Base-by-base conservation (phyloP, 805 yeast species). In the Ogataea salicorniae region DNA sequence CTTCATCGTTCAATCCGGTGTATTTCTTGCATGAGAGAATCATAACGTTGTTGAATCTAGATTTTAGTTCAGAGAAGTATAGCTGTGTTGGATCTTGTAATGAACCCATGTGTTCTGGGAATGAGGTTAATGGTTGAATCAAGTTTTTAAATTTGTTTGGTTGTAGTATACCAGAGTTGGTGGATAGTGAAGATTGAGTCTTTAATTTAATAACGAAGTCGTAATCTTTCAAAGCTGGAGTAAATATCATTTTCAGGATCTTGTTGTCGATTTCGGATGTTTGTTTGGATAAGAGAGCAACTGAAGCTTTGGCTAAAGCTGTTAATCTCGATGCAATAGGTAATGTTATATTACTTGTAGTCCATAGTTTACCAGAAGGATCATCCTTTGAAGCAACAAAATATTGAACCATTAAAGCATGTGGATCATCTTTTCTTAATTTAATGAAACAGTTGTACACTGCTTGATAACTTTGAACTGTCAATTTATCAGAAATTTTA, bases 241-340 rank as follows among this genome's bases (percentile, higher is more conserved):
- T 80, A 67, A 91, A 94, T 39, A 89, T 66, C 39, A 79, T 62
- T 39, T 74, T 76, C 34, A 85, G 59, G 2, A 75, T 73, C 44
- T 70, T 68, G 37, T 49, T 51, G 46, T 51, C 52, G 34, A 61
- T 43, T 11, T 54, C 48, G 45, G 74, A 73, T 0, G 66, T 26
- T 26, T 26, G 65, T 45, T 72, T 73, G 45, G 52, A 37, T 18
- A 83, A 64, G 47, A 85, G 62, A 17, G 75, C 74, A 37, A 79
- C 66, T 0, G 92, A 91, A 29, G 85, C 91, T 53, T 88, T 79
- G 1, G 97, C 79, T 50, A 94, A 74, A 0, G 95, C 91, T 0
- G 98, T 92, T 51, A 92, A 69, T 68, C 99, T 81, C 13, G 91
- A 76, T 5, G 96, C 90, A 48, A 91, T 83, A 8, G 97, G 91